phyloP scores from a whole-genome alignment of 75 land plant species.

The Azolla pinnata region DNA sequence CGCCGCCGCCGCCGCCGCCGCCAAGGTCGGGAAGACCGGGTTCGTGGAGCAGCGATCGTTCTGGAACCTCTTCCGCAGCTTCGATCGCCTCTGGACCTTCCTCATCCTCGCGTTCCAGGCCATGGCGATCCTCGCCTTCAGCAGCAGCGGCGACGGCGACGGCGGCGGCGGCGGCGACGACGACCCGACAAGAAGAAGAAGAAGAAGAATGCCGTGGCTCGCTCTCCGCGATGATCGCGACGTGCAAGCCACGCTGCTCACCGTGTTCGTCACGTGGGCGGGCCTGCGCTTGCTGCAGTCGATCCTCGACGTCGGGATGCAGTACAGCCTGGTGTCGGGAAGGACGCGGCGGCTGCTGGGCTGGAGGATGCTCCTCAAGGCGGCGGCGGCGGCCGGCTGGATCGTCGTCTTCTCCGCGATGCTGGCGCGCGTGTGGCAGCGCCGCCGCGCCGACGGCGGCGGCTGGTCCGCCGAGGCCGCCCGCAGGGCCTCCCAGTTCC shows the following conservation, averaged over 20 bases:
- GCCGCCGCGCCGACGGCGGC: constrained; percentile 19
- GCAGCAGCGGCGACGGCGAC: no score
- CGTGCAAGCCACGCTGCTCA: constrained; percentile 18
- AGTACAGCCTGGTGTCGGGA: constrained; percentile 16
- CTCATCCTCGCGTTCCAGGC: constrained; percentile 57
- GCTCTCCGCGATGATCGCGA: constrained; percentile 23
- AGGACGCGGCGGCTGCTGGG: constrained; percentile 13
- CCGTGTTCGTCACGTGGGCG: constrained; percentile 31
- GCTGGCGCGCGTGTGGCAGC: constrained; percentile 23
- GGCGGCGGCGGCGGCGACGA: no score
- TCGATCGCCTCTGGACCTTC: constrained; percentile 77
- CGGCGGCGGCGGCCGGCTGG: constrained; percentile 12
- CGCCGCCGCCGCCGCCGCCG: no score
- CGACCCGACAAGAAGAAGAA: no score
- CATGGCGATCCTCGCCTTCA: constrained; percentile 46
- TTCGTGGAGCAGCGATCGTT: constrained; percentile 91
- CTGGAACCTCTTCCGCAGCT: constrained; percentile 76
- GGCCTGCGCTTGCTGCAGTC: constrained; percentile 25
- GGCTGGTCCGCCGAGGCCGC: constrained; percentile 27
- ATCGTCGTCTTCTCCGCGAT: constrained; percentile 16
- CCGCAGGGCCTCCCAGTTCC: constrained; percentile 7
- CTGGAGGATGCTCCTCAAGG: constrained; percentile 19
- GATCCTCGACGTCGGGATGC: constrained; percentile 21
- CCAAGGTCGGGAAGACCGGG: constrained; percentile 77
- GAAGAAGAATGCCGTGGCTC: constrained; percentile 21